Evolutionary conservation across 2,329 filamentous ascomycete genomes (phyloP), one percentile per base, ranked within the genome.

Genomic region (Alternaria alternata): DNA sequence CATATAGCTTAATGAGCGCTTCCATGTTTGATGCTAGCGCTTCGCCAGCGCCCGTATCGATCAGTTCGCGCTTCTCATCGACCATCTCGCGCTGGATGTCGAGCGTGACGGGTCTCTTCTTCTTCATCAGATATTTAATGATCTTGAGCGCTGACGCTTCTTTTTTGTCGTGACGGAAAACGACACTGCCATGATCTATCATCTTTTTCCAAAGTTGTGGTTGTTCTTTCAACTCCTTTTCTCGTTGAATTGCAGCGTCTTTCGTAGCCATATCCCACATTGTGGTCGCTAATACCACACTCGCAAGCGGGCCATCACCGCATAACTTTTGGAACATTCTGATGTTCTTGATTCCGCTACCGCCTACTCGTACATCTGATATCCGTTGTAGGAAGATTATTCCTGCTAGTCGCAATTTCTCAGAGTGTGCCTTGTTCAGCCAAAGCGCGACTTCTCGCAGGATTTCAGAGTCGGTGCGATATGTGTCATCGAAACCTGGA

Each of bases 321-420:
- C 78, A 81, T 4, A 85, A 78, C 32, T 80, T 78, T 51, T 76
- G 71, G 71, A 84, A 83, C 77, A 84, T 82, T 20, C 74, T 63
- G 1, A 84, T 65, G 56, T 83, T 84, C 51, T 76, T 75, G 14
- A 75, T 68, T 18, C 71, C 72, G 22, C 78, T 76, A 53, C 80
- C 77, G 5, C 72, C 69, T 61, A 84, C 70, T 11, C 82, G 76
- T 9, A 67, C 73, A 48, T 84, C 79, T 0, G 70, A 75, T 53
- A 85, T 84, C 0, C 76, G 72, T 48, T 84, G 82, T 3, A 85
- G 68, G 63, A 83, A 84, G 26, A 84, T 79, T 36, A 84, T 80
- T 0, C 82, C 83, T 5, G 71, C 72, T 2, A 83, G 74, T 57
- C 75, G 73, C 53, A 79, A 70, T 5, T 16, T 75, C 44, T 20